Evolutionary conservation across 768 basidiomycete genomes (phyloP).

Genomic region (Panellus pusillus): DNA sequence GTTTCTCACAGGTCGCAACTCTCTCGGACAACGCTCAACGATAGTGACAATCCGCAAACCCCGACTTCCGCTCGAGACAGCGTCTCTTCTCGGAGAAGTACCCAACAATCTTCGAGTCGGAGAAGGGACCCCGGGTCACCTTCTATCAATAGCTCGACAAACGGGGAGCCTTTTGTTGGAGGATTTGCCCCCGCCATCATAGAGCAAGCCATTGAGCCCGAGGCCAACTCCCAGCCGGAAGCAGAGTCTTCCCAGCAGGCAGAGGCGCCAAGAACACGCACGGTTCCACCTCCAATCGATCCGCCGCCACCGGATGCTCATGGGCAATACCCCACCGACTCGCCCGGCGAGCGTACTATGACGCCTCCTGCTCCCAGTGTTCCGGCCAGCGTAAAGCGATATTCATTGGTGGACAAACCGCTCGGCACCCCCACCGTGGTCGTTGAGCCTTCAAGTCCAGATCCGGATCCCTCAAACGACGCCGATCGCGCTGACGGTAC

Average conservation of each 20-base stretch:
- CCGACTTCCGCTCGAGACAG: constrained; percentile 28
- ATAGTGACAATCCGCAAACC: constrained; percentile 16
- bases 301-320: constrained; percentile 16
- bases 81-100: constrained; percentile 41
- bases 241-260: neutral
- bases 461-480: constrained; percentile 22
- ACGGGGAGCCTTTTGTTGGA: constrained; percentile 48
- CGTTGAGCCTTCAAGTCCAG: constrained; percentile 49
- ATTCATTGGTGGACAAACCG: constrained; percentile 77
- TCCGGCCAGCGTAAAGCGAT: constrained; percentile 73
- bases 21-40: constrained; percentile 34
- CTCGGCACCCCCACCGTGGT: constrained; percentile 54
- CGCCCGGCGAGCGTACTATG: constrained; percentile 16
- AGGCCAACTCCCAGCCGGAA: neutral
- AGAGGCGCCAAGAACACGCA: constrained; percentile 13
- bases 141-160: constrained; percentile 20
- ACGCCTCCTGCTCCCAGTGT: constrained; percentile 40
- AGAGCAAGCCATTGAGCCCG: constrained; percentile 19
- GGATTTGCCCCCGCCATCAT: constrained; percentile 44
- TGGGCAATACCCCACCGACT: constrained; percentile 21
- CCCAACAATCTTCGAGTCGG: constrained; percentile 40
- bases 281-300: constrained; percentile 18
- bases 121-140: constrained; percentile 34
- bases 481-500: constrained; percentile 29
- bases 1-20: constrained; percentile 48